phyloP scores from a whole-genome alignment of 305 asterid genomes.

The Rubia tinctorum region DNA sequence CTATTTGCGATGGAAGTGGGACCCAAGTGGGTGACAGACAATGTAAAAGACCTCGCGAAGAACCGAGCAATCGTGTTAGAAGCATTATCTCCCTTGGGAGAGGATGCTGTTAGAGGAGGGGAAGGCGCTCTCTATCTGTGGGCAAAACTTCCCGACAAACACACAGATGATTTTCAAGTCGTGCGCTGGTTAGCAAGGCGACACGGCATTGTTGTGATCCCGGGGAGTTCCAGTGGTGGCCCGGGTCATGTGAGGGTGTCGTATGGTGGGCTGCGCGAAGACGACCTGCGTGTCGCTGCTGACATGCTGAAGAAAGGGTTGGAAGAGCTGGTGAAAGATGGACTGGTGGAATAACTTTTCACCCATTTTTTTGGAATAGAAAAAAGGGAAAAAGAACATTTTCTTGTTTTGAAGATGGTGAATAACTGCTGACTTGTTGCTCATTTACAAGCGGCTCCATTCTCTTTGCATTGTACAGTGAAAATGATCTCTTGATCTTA shows the following conservation, averaged over 20 bases:
- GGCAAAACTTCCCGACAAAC: conserved; percentile 78
- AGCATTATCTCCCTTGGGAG: conserved; percentile 82
- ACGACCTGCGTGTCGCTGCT: conserved; percentile 61
- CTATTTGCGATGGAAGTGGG: conserved; percentile 86
- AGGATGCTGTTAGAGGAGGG: conserved; percentile 77
- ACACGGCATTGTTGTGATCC: conserved; percentile 69
- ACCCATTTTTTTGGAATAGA: background rate
- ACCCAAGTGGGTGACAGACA: conserved; percentile 70
- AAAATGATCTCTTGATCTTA: background rate
- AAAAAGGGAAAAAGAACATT: background rate
- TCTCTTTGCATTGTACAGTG: conserved; percentile 22
- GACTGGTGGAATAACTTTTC: conserved; percentile 53
- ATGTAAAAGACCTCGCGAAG: conserved; percentile 61
- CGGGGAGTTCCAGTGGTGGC: conserved; percentile 78
- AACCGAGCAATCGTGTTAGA: conserved; percentile 65
- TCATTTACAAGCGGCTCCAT: conserved; percentile 13
- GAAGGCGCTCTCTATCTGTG: conserved; percentile 96
- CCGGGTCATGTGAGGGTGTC: conserved; percentile 77
- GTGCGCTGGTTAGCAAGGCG: conserved; percentile 77
- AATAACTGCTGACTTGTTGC: conserved; percentile 12
- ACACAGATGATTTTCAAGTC: conserved; percentile 58
- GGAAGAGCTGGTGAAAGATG: conserved; percentile 66
- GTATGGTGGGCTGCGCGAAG: conserved; percentile 73
- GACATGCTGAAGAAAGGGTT: conserved; percentile 75
- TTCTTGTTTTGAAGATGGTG: conserved; percentile 15